These are phyloP conservation scores for Epichloe uncinata DNA, from an alignment of 2,329 filamentous ascomycete genomes.

Conservation along the genomic window DNA sequence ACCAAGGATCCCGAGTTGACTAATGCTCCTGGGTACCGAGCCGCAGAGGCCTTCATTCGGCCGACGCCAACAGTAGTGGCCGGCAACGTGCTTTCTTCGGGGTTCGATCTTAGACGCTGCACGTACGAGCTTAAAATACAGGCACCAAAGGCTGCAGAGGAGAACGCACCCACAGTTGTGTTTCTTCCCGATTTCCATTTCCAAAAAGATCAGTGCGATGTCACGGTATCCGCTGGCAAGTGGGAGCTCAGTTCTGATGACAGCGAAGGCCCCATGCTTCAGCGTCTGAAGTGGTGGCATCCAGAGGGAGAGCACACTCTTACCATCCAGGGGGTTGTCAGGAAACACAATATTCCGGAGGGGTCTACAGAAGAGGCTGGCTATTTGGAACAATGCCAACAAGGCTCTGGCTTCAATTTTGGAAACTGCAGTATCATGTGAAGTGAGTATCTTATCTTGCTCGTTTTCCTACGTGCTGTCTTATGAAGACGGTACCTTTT, in stretches of 20 bases:
- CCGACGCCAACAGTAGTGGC: conserved; percentile 66
- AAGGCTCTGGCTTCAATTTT: conserved; percentile 30
- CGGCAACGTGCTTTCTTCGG: conserved; percentile 56
- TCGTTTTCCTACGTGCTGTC: too few species aligned
- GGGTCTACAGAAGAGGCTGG: conserved; percentile 58
- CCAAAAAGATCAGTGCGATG: conserved; percentile 55
- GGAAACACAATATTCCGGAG: conserved; percentile 42
- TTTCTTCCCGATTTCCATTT: conserved; percentile 91
- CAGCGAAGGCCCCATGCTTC: conserved; percentile 53
- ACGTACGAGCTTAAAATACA: conserved; percentile 61
- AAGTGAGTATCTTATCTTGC: not conserved
- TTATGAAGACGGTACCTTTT: too few species aligned
- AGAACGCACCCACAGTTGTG: conserved; percentile 63
- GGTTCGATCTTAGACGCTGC: conserved; percentile 72
- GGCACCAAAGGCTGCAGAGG: conserved; percentile 42
- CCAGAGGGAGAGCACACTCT: conserved; percentile 70
- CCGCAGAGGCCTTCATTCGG: conserved; percentile 84
- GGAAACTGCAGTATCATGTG: conserved; percentile 41
- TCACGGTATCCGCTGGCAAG: conserved; percentile 73
- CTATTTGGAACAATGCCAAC: conserved; percentile 59
- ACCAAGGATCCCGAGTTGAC: conserved; percentile 42
- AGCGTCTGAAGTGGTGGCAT: conserved; percentile 88
- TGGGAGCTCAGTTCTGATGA: conserved; percentile 75
- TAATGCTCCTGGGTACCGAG: conserved; percentile 63
- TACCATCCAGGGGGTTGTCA: conserved; percentile 64